phyloP scores from a whole-genome alignment of 129 eudicot genomes.

The Chrysanthemum makinoi region DNA sequence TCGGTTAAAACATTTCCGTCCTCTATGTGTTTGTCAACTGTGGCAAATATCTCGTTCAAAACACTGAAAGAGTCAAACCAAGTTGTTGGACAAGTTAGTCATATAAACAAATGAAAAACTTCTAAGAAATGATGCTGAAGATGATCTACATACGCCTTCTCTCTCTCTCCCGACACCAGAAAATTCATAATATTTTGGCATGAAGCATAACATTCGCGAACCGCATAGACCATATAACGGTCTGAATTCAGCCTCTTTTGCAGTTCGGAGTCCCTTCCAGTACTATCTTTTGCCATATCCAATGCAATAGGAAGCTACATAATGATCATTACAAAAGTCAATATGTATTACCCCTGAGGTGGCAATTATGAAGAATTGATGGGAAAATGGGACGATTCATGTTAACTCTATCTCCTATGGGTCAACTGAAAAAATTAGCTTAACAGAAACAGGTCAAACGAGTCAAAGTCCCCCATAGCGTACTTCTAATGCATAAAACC shows the following conservation, averaged over 20 bases:
- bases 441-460: neutral
- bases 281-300: constrained; percentile 98
- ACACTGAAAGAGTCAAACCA: constrained; percentile 37
- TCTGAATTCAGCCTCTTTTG: constrained; percentile 73
- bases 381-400: neutral
- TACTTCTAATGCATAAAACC: neutral
- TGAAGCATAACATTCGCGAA: constrained; percentile 85
- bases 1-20: constrained; percentile 46
- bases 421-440: neutral
- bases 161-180: constrained; percentile 71
- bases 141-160: constrained; percentile 59
- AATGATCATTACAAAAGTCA: constrained; percentile 20
- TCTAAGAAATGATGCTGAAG: constrained; percentile 1
- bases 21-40: constrained; percentile 60
- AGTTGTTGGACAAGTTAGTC: constrained; percentile 14
- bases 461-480: neutral
- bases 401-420: neutral
- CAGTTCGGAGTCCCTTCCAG: constrained; percentile 77
- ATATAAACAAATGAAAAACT: neutral
- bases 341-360: neutral
- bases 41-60: constrained; percentile 58
- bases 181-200: constrained; percentile 65
- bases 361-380: neutral
- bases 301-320: constrained; percentile 93
- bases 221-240: constrained; percentile 71